These are phyloP conservation scores for Aspergillus cristatus DNA, from an alignment of 495 filamentous ascomycete species.

Conservation along the genomic window DNA sequence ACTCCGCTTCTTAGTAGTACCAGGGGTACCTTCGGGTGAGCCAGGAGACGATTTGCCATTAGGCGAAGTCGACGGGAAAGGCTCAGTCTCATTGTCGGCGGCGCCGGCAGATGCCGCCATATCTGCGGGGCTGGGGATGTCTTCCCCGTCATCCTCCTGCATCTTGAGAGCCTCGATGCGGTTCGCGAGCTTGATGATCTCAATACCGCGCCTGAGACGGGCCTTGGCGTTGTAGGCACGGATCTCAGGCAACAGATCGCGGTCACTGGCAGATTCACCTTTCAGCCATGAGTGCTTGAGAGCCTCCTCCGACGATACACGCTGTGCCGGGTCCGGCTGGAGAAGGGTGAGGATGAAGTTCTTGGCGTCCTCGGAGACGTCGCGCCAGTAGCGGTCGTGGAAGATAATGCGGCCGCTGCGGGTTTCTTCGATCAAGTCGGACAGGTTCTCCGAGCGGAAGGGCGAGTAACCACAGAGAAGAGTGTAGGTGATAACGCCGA, in stretches of 20 bases:
- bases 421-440: slow-evolving; percentile 94
- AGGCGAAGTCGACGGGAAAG: slow-evolving; percentile 14
- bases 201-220: slow-evolving; percentile 85
- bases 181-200: slow-evolving; percentile 93
- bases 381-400: slow-evolving; percentile 97
- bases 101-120: slow-evolving; percentile 19
- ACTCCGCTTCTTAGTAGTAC: slow-evolving; percentile 48
- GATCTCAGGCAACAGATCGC: slow-evolving; percentile 96
- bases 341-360: slow-evolving; percentile 82
- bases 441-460: slow-evolving; percentile 88
- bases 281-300: slow-evolving; percentile 84
- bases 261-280: slow-evolving; percentile 80
- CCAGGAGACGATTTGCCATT: slow-evolving; percentile 8
- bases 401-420: slow-evolving; percentile 83
- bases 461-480: slow-evolving; percentile 98
- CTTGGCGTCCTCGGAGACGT: slow-evolving; percentile 93
- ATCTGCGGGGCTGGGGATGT: slow-evolving; percentile 51
- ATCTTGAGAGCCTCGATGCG: slow-evolving; percentile 95
- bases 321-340: slow-evolving; percentile 65
- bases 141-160: slow-evolving; percentile 81
- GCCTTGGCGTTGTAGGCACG: slow-evolving; percentile 87
- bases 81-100: slow-evolving; percentile 5
- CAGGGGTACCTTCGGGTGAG: slow-evolving; percentile 11
- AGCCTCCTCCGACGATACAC: slow-evolving; percentile 74
- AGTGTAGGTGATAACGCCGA: slow-evolving; percentile 98